These are phyloP conservation scores for Colletotrichum graminicola DNA, from an alignment of 2,329 filamentous ascomycete genomes.

Conservation along the genomic window DNA sequence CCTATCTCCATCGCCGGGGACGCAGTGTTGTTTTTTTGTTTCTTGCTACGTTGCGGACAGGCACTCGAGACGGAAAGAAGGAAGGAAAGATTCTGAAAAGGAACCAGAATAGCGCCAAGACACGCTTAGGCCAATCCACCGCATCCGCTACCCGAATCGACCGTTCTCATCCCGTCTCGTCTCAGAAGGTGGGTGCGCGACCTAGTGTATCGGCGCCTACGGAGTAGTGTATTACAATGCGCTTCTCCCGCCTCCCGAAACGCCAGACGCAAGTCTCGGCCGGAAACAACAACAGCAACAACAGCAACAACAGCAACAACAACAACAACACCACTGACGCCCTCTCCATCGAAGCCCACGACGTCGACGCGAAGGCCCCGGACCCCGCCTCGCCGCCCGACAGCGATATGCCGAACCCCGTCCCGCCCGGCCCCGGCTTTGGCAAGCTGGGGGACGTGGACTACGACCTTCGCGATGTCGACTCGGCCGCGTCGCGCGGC, in stretches of 20 bases:
- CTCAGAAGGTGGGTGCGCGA: constrained; percentile 3
- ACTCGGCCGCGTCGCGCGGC: constrained; percentile 11
- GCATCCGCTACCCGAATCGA: constrained; percentile 15
- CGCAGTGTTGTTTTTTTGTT: neutral
- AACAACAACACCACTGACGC: neutral
- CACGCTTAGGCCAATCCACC: constrained; percentile 19
- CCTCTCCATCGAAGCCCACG: neutral
- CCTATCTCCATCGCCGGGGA: neutral
- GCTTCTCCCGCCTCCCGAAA: constrained; percentile 26
- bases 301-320: neutral
- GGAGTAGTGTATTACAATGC: constrained; percentile 11
- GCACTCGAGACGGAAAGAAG: neutral
- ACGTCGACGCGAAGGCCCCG: constrained; percentile 1
- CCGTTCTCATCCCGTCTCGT: neutral
- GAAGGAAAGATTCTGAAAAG: neutral
- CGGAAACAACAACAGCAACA: constrained; percentile 9
- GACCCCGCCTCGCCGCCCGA: neutral
- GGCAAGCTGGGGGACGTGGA: constrained; percentile 44
- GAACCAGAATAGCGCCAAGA: constrained; percentile 13
- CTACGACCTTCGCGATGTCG: constrained; percentile 32
- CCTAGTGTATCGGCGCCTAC: neutral
- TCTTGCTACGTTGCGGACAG: neutral
- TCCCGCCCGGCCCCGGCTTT: constrained; percentile 30
- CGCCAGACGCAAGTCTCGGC: constrained; percentile 3
- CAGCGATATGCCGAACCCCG: constrained; percentile 20